Conservation (phyloP, 2,329 filamentous ascomycete genomes). For the Rhexocercosporidium sp. region DNA sequence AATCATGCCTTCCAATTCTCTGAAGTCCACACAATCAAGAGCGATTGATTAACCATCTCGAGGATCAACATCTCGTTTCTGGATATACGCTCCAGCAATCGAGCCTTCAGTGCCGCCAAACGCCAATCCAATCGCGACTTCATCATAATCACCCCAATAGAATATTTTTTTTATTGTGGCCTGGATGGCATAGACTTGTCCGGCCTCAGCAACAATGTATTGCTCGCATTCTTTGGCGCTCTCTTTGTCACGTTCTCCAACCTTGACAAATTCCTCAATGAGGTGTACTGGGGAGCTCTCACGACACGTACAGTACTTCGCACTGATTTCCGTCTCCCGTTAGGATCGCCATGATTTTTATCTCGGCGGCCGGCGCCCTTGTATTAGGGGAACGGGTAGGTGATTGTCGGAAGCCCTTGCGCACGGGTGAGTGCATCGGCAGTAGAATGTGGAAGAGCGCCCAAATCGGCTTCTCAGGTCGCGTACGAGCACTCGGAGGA, state of each 20-base stretch:
- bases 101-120: background rate
- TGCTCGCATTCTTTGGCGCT: background rate
- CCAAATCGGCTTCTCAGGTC: no score
- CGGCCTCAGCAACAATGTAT: conserved; percentile 20
- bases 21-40: no score
- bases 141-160: background rate
- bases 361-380: background rate
- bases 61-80: no score
- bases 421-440: no score
- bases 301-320: conserved; percentile 19
- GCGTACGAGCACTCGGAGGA: no score
- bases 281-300: background rate
- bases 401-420: no score
- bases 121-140: background rate
- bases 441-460: no score
- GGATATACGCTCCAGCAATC: no score
- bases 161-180: conserved; percentile 10
- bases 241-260: background rate
- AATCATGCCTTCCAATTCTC: no score
- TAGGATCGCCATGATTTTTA: background rate
- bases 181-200: background rate
- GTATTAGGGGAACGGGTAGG: background rate
- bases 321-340: background rate
- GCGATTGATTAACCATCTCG: no score
- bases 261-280: background rate